Evolutionary conservation across 192 early-diverging fungal species (phyloP), one percentile per base, ranked within the genome.

Genomic region (Linnemannia elongata): DNA sequence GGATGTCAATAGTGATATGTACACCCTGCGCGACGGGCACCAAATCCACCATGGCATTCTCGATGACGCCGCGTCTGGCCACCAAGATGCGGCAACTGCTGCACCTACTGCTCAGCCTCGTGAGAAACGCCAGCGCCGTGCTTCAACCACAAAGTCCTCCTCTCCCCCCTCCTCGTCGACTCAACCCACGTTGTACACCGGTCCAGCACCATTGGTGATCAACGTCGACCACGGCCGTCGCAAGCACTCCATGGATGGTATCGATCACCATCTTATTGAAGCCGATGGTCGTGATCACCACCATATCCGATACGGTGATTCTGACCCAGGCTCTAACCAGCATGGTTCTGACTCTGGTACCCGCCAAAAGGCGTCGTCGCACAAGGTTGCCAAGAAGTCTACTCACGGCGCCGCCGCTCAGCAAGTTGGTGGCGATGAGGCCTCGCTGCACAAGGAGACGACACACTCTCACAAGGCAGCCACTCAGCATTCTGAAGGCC

Each of bases 201-300:
- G 36, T 15, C 60, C 49, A 0, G 54, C 49, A n/a, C 79, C 79
- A 18, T 44, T 80, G 22, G 35, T 47, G 8, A 80, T 80, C 41
- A 30, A 80, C 1, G 57, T 80, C 18, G 42, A 80, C 39, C 78
- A 72, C 52, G 30, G 60, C 30, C 70, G 63, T 30, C 70, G 45
- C 7, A 80, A 74, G 57, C 79, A 80, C 42, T 35, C 33, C 0
- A 1, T 57, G 12, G 78, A 80, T 22, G 78, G 78, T n/a, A 10
- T 18, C 41, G 79, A 80, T 20, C 79, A 80, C n/a, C 79, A 80
- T 44, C 22, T 49, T 12, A 30, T n/a, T n/a, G 79, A 74, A 17
- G 44, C 54, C 2, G 79, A 80, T 44, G 79, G 79, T 33, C 44
- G 69, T 36, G 79, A 80, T 27, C 79, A 74, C 27, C 79, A 80